Base-by-base conservation (phyloP, 257 asterid species). In the Avicennia marina region DNA sequence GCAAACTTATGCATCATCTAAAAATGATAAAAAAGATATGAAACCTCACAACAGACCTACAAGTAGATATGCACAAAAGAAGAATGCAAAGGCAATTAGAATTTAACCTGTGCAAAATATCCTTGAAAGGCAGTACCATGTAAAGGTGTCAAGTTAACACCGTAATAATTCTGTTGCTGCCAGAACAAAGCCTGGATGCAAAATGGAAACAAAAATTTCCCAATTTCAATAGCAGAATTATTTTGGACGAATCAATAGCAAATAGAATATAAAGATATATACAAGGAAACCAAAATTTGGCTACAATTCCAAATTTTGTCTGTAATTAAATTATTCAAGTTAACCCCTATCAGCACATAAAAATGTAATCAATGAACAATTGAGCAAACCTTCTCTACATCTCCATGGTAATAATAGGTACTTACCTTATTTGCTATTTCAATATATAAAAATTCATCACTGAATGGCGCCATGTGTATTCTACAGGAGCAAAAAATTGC, bases 381-480 rank as follows among this genome's bases (percentile, higher is more conserved):
- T n/a, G n/a, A n/a, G n/a, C n/a, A n/a, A n/a, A n/a, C n/a, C n/a
- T n/a, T n/a, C n/a, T n/a, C n/a, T n/a, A n/a, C n/a, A n/a, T n/a
- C 53, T 9, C 58, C 19, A 26, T 25, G 64, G 32, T 38, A 43
- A 36, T 10, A 48, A 36, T 6, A 56, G 38, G 42, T 44, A 58
- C 49, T 57, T 68, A 84, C 99, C 95, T 93, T 93, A 72, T 86
- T 93, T 11, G 97, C 97, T 69, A 93, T 78, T 82, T 93, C 99
- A 57, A 70, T 69, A 65, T 75, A 93, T 15, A 93, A 73, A 67
- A 78, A 89, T 67, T 93, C 99, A 65, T 93, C 99, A 42, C 94
- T 86, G 79, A 93, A 93, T 51, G 99, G 99, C 9, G 99, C 99
- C 99, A 89, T 82, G 59, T 93, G 96, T 77, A 93, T 84, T 80